phyloP scores from a whole-genome alignment of 305 asterid species.

The Lippia alba region DNA sequence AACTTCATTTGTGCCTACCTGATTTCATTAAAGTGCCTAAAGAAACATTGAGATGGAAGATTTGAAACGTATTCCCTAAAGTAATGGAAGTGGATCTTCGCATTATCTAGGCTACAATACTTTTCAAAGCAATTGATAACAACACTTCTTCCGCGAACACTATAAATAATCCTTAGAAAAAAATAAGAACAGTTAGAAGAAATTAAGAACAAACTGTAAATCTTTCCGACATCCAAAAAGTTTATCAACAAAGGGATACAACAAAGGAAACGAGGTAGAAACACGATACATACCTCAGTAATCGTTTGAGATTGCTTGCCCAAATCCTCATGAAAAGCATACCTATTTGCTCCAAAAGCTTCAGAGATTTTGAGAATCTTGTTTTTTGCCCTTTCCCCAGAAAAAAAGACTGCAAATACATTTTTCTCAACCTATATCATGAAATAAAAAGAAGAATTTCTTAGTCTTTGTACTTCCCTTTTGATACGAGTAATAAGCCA shows the following conservation, averaged over 20 bases:
- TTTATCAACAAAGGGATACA: neutral
- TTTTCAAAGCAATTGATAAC: constrained; percentile 11
- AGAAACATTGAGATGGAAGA: no score
- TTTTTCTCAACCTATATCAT: constrained; percentile 86
- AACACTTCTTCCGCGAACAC: no score
- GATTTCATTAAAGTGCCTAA: no score
- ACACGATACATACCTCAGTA: constrained; percentile 58
- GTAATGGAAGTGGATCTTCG: constrained; percentile 10
- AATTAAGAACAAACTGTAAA: neutral
- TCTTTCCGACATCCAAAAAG: neutral
- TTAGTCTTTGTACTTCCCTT: neutral
- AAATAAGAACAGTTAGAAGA: neutral
- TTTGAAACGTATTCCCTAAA: neutral
- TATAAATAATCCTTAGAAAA: constrained; percentile 6
- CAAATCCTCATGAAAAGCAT: constrained; percentile 76
- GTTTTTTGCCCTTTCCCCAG: constrained; percentile 94
- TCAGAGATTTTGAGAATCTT: constrained; percentile 96
- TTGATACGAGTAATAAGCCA: constrained; percentile 9
- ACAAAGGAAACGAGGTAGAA: constrained; percentile 12
- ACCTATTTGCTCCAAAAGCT: constrained; percentile 99
- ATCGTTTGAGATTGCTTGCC: constrained; percentile 82
- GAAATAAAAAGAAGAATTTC: constrained; percentile 34
- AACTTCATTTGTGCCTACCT: no score
- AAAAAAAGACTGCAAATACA: constrained; percentile 87
- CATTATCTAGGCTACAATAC: constrained; percentile 10